These are phyloP conservation scores for Clausena lansium DNA, from an alignment of 345 rosid genomes.

Conservation along the genomic window DNA sequence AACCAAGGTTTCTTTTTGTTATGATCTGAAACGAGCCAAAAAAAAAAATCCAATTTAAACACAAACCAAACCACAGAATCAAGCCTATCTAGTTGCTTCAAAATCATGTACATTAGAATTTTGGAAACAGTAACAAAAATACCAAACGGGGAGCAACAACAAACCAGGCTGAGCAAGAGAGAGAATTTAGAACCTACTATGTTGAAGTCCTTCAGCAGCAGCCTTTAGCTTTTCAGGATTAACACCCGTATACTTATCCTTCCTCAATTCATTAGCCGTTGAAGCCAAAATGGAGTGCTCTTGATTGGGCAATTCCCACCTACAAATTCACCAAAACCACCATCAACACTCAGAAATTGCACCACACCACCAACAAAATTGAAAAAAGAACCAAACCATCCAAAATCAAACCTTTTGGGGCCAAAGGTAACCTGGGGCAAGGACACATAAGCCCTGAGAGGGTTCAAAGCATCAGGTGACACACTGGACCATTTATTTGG, in stretches of 20 bases:
- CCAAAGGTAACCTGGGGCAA: constrained; percentile 92
- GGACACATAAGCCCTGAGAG: constrained; percentile 78
- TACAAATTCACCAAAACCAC: constrained; percentile 13
- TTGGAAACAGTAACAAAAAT: neutral
- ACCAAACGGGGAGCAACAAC: neutral
- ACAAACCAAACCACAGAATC: neutral
- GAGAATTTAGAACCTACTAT: constrained; percentile 37
- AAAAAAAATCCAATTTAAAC: neutral
- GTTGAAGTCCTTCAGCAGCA: constrained; percentile 80
- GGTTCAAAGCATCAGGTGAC: constrained; percentile 66
- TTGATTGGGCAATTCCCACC: constrained; percentile 69
- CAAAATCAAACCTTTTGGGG: constrained; percentile 60
- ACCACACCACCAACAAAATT: neutral
- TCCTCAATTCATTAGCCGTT: constrained; percentile 76
- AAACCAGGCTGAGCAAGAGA: neutral
- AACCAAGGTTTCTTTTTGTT: neutral
- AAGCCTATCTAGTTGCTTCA: neutral
- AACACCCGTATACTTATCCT: constrained; percentile 49
- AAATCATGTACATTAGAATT: neutral
- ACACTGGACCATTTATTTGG: constrained; percentile 27
- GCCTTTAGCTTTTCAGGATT: constrained; percentile 80
- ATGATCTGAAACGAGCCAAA: neutral
- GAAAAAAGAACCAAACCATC: neutral
- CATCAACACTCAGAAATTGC: neutral
- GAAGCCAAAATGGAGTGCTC: constrained; percentile 55